These are phyloP conservation scores for Xylaria sp. DNA, from an alignment of 2,329 filamentous ascomycete genomes.

Conservation along the genomic window DNA sequence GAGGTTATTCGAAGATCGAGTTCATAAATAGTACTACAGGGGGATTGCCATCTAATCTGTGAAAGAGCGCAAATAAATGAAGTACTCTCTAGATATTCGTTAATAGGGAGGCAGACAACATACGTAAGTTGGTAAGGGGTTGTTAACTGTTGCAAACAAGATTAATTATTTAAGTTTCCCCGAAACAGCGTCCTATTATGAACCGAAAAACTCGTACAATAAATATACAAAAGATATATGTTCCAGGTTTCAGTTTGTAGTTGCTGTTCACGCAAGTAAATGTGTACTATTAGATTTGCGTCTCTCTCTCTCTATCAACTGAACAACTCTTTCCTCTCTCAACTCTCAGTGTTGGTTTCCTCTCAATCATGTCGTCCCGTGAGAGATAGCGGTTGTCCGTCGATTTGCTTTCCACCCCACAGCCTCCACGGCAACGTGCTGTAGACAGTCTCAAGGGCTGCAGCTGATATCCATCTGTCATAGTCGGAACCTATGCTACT, in stretches of 20 bases:
- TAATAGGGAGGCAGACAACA: neutral
- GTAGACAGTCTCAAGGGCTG: too few relatives aligned
- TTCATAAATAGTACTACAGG: neutral
- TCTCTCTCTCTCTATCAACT: neutral
- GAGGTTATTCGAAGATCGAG: neutral
- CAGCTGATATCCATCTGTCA: too few relatives aligned
- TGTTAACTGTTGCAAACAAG: neutral
- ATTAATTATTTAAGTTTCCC: neutral
- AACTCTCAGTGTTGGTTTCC: neutral
- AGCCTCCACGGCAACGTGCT: too few relatives aligned
- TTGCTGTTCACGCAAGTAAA: neutral
- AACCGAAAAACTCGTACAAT: neutral
- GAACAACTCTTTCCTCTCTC: neutral
- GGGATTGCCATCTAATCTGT: neutral
- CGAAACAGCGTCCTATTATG: neutral
- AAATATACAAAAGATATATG: neutral
- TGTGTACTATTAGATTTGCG: neutral
- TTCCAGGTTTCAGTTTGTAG: neutral
- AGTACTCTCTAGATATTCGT: neutral
- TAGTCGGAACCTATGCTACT: too few relatives aligned
- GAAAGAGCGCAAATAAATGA: neutral
- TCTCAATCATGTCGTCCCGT: neutral
- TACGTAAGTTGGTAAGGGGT: neutral
- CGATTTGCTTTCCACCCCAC: too few relatives aligned
- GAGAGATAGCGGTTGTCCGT: too few relatives aligned